A percentile compares a stretch with the other conserved stretches of the same genome.
Evolutionary conservation across 225 moss, liverwort and hornwort genomes (phyloP).

Genomic region (Ulota crispa): DNA sequence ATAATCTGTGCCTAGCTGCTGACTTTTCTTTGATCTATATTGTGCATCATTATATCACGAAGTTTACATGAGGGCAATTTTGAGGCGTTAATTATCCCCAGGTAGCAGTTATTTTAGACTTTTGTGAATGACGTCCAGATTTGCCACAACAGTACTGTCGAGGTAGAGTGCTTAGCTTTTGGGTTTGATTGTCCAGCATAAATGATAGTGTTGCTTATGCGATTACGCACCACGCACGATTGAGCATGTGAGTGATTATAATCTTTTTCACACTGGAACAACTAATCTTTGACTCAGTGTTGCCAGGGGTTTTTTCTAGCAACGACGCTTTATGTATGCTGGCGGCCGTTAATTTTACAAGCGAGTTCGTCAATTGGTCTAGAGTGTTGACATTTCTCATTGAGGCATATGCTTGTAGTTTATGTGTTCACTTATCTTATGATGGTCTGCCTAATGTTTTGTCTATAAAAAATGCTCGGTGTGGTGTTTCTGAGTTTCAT

Average conservation of each 20-base stretch:
- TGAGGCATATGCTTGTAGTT: background rate
- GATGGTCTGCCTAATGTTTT: background rate
- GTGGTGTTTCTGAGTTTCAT: background rate
- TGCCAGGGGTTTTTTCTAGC: background rate
- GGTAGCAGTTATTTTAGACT: background rate
- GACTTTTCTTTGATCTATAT: background rate
- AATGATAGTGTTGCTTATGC: background rate
- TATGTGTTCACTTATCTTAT: background rate
- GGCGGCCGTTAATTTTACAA: background rate
- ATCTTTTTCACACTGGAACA: background rate
- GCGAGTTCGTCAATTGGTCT: background rate
- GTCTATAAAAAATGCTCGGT: background rate
- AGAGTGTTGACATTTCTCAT: background rate
- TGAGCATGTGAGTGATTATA: background rate
- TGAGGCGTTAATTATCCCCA: background rate
- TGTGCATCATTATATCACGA: background rate
- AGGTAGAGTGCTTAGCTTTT: background rate
- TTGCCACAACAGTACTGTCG: background rate
- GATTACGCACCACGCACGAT: background rate
- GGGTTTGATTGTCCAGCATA: background rate
- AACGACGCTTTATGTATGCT: background rate
- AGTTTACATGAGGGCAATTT: background rate
- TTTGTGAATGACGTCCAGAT: background rate
- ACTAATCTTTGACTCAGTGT: background rate
- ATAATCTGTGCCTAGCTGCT: background rate